Conservation (phyloP, 768 basidiomycete genomes). For the Coprinopsis cinerea region DNA sequence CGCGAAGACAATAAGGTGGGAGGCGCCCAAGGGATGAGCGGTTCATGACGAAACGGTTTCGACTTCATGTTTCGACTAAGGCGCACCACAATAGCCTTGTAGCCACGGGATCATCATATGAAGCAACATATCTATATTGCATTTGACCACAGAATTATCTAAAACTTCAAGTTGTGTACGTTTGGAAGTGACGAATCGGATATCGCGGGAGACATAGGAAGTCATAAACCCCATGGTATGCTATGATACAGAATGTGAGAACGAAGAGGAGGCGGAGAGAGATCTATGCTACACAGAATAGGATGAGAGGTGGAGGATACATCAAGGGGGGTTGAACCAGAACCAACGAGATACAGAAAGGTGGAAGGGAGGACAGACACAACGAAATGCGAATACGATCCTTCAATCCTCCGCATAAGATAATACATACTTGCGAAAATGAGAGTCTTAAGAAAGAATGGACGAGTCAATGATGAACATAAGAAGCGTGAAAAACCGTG, state of each 20-base stretch:
- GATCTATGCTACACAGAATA: conserved; percentile 1
- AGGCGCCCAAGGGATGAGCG: neutral
- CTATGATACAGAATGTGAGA: conserved; percentile 1
- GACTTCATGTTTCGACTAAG: neutral
- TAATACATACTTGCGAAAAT: conserved; percentile 3
- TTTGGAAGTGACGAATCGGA: neutral
- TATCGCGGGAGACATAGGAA: neutral
- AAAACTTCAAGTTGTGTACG: no score
- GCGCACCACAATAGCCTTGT: neutral
- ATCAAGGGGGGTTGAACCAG: conserved; percentile 7
- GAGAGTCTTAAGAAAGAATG: conserved; percentile 9
- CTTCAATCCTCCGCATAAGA: conserved; percentile 20
- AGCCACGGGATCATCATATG: neutral
- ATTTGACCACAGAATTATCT: neutral
- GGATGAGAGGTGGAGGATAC: neutral
- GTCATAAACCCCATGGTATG: neutral
- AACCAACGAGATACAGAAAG: conserved; percentile 8
- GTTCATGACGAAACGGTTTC: neutral
- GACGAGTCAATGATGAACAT: conserved; percentile 1
- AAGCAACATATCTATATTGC: neutral
- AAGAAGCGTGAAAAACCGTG: neutral
- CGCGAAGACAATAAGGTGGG: conserved; percentile 9
- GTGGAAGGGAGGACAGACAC: conserved; percentile 2
- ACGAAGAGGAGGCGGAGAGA: neutral
- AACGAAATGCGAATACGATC: neutral